Percentiles rank a stretch among this genome's conserved stretches.
Conservation (phyloP, 768 basidiomycete species). For the Hebeloma cylindrosporum region DNA sequence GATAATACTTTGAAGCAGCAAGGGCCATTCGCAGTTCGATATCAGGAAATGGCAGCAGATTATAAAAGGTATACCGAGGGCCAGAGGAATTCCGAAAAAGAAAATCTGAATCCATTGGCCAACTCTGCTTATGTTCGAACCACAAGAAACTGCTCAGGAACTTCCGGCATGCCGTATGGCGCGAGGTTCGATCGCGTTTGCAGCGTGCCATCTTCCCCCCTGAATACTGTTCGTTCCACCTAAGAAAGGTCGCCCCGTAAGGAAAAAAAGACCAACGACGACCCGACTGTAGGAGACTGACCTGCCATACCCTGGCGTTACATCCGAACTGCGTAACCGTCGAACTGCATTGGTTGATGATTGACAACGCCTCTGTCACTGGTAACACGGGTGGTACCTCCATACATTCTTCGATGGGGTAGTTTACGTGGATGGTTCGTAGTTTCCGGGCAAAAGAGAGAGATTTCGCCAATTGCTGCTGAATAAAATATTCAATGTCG, state of each 20-base stretch:
- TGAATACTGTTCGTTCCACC: constrained; percentile 44
- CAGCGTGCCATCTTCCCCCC: constrained; percentile 37
- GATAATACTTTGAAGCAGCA: no score
- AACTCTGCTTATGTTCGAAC: constrained; percentile 44
- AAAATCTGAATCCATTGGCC: background rate
- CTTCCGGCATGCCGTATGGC: constrained; percentile 61
- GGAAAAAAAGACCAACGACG: background rate
- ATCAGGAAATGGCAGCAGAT: no score
- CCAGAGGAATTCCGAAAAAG: no score
- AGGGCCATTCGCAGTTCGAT: no score
- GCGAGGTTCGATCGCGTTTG: constrained; percentile 35
- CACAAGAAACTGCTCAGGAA: constrained; percentile 75
- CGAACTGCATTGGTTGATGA: constrained; percentile 51
- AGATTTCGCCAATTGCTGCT: constrained; percentile 42
- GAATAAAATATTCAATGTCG: constrained; percentile 2
- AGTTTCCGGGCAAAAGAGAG: constrained; percentile 49
- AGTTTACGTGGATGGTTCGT: constrained; percentile 61
- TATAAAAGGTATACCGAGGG: no score
- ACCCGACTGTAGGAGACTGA: constrained; percentile 27
- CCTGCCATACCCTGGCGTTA: constrained; percentile 71
- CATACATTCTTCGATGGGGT: constrained; percentile 33
- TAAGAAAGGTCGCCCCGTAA: constrained; percentile 22
- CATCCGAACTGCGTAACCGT: constrained; percentile 64
- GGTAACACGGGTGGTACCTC: constrained; percentile 32
- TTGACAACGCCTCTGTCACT: constrained; percentile 37